Conservation (phyloP, 2,329 filamentous ascomycete genomes). For the Periglandula ipomoeae region DNA sequence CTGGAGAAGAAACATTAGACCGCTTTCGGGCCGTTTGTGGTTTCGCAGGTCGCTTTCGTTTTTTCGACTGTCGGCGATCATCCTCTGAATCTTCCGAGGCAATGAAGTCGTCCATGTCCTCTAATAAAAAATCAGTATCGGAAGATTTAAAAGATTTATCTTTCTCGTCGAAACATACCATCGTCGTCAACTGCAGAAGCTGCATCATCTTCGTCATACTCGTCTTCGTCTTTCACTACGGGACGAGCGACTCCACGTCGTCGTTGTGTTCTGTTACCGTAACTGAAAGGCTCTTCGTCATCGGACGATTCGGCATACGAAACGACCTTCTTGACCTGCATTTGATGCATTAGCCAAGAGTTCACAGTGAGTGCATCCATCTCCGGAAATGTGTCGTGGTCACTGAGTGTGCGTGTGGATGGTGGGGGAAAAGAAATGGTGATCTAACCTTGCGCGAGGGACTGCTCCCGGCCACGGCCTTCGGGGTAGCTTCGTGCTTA, state of each 20-base stretch:
- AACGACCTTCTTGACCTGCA: constrained; percentile 46
- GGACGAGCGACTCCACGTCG: constrained; percentile 41
- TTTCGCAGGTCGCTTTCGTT: constrained; percentile 62
- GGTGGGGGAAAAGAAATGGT: too few relatives aligned
- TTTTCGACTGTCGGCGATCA: constrained; percentile 47
- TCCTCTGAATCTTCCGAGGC: constrained; percentile 81
- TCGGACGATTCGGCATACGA: constrained; percentile 83
- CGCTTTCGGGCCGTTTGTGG: constrained; percentile 50
- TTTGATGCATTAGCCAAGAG: not conserved
- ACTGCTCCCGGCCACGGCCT: constrained; percentile 47
- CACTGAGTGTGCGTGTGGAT: too few relatives aligned
- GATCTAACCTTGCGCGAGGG: constrained; percentile 67
- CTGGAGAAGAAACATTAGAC: constrained; percentile 40
- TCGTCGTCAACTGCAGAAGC: constrained; percentile 55
- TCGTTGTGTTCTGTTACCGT: constrained; percentile 28
- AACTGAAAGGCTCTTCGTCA: constrained; percentile 61
- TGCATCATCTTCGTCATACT: constrained; percentile 60
- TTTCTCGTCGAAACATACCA: constrained; percentile 40
- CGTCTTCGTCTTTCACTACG: constrained; percentile 57
- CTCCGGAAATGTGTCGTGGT: too few relatives aligned
- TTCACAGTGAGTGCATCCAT: too few relatives aligned
- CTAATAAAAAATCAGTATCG: constrained; percentile 19
- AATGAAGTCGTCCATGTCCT: constrained; percentile 80
- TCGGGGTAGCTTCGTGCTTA: not conserved
- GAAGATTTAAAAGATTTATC: not conserved